Percentiles rank a stretch among this genome's conserved stretches.
These are phyloP conservation scores for Schwanniomyces pseudopolymorphus DNA, from an alignment of 805 yeast genomes.

Conservation along the genomic window DNA sequence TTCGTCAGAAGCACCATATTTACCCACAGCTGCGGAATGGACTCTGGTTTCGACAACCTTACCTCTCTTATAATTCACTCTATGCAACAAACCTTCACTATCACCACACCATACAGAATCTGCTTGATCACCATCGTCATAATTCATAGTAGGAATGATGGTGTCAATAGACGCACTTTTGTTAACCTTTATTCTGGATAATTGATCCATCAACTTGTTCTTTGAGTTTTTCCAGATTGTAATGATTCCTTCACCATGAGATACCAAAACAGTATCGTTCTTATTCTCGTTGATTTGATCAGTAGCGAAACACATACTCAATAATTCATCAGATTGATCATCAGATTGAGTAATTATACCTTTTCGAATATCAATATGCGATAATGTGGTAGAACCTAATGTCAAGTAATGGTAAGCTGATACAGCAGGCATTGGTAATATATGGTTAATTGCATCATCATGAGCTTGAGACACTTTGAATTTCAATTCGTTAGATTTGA, in stretches of 20 bases:
- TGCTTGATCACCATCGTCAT: conserved; percentile 44
- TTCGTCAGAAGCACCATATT: conserved; percentile 57
- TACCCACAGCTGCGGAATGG: conserved; percentile 50
- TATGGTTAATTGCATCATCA: conserved; percentile 75
- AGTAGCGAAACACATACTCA: conserved; percentile 64
- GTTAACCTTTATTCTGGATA: conserved; percentile 68
- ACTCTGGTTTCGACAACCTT: conserved; percentile 61
- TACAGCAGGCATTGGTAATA: conserved; percentile 65
- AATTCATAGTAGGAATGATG: conserved; percentile 55
- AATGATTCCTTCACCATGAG: conserved; percentile 88
- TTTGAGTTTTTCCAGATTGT: conserved; percentile 81
- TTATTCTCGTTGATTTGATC: conserved; percentile 49
- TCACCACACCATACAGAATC: conserved; percentile 74
- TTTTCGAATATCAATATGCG: conserved; percentile 76
- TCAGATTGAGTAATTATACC: conserved; percentile 68
- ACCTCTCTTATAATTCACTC: conserved; percentile 65
- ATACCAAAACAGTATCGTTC: conserved; percentile 68
- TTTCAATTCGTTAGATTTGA: conserved; percentile 39
- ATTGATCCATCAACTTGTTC: conserved; percentile 73
- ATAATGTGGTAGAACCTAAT: conserved; percentile 77
- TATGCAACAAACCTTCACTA: conserved; percentile 69
- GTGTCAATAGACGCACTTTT: conserved; percentile 75
- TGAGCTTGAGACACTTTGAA: conserved; percentile 57
- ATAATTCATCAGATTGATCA: conserved; percentile 91
- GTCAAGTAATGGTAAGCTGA: conserved; percentile 80